These are phyloP conservation scores for Sugiyamaella valdiviana DNA, from an alignment of 805 yeast species.

Conservation along the genomic window DNA sequence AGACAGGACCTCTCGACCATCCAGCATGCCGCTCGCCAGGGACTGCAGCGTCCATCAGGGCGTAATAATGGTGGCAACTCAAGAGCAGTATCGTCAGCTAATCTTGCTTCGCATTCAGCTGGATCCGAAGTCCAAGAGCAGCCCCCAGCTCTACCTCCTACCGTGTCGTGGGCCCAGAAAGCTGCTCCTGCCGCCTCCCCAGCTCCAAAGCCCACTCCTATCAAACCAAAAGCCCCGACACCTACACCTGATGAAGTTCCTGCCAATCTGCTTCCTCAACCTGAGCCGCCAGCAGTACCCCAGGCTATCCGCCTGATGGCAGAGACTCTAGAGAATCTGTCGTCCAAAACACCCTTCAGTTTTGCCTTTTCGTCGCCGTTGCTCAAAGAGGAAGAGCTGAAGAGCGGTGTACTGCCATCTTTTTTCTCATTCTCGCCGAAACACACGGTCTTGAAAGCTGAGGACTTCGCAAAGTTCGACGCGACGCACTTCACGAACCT, in stretches of 20 bases:
- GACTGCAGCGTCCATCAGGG: constrained; percentile 11
- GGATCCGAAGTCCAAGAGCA: neutral
- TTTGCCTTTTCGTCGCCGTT: constrained; percentile 25
- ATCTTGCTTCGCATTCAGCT: neutral
- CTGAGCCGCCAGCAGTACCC: constrained; percentile 12
- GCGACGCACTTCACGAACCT: constrained; percentile 2
- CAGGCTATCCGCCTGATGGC: constrained; percentile 16
- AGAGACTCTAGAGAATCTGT: constrained; percentile 19
- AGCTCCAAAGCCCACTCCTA: constrained; percentile 20
- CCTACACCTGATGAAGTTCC: constrained; percentile 23
- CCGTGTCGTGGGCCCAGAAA: constrained; percentile 60
- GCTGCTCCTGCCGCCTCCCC: constrained; percentile 26
- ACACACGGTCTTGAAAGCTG: neutral
- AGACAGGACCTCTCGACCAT: constrained; percentile 80
- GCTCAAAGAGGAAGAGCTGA: constrained; percentile 24
- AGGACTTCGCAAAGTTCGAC: neutral
- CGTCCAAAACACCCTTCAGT: constrained; percentile 19
- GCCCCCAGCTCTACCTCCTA: constrained; percentile 54
- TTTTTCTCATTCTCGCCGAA: constrained; percentile 23
- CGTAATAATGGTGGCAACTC: constrained; percentile 2
- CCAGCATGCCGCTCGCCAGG: constrained; percentile 36
- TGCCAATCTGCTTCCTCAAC: constrained; percentile 16
- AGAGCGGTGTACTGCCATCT: constrained; percentile 23
- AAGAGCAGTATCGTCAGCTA: neutral
- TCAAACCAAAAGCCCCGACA: constrained; percentile 30